These are phyloP conservation scores for Fusarium dimerum DNA, from an alignment of 2,329 filamentous ascomycete genomes.

Conservation along the genomic window DNA sequence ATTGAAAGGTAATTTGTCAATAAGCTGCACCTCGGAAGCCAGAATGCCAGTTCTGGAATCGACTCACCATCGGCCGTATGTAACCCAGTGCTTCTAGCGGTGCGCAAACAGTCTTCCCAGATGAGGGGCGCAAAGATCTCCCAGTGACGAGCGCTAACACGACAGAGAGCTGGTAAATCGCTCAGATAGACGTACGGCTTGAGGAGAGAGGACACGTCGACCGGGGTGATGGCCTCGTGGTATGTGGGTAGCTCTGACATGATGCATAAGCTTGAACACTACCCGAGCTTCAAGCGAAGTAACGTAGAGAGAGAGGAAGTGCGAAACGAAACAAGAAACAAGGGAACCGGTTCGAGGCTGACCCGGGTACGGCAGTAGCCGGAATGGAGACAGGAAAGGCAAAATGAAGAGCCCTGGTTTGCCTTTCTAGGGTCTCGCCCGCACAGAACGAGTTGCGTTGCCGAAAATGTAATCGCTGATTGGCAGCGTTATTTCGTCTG, in stretches of 20 bases:
- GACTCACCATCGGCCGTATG: slow-evolving; percentile 48
- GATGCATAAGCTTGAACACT: not conserved
- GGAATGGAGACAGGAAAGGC: too few relatives aligned
- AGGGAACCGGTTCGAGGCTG: too few relatives aligned
- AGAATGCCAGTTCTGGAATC: not conserved
- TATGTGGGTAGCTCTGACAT: slow-evolving; percentile 53
- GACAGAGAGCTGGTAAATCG: slow-evolving; percentile 49
- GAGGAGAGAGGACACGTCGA: slow-evolving; percentile 52
- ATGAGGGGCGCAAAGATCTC: slow-evolving; percentile 51
- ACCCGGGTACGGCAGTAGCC: too few relatives aligned
- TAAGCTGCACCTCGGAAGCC: not conserved
- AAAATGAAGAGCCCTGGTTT: too few relatives aligned
- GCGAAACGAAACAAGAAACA: too few relatives aligned
- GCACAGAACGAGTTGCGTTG: too few relatives aligned
- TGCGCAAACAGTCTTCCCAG: slow-evolving; percentile 52
- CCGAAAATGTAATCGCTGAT: too few relatives aligned
- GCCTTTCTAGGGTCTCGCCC: too few relatives aligned
- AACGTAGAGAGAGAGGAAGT: too few relatives aligned
- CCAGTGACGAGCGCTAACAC: slow-evolving; percentile 50
- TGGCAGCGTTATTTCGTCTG: too few relatives aligned
- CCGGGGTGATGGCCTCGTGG: slow-evolving; percentile 44
- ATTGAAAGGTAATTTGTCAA: not conserved
- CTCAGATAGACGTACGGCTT: slow-evolving; percentile 44
- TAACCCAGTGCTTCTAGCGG: slow-evolving; percentile 41
- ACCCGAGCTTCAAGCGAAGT: too few relatives aligned